These are phyloP conservation scores for Nicotiana knightiana DNA, from an alignment of 257 asterid species.

Conservation along the genomic window DNA sequence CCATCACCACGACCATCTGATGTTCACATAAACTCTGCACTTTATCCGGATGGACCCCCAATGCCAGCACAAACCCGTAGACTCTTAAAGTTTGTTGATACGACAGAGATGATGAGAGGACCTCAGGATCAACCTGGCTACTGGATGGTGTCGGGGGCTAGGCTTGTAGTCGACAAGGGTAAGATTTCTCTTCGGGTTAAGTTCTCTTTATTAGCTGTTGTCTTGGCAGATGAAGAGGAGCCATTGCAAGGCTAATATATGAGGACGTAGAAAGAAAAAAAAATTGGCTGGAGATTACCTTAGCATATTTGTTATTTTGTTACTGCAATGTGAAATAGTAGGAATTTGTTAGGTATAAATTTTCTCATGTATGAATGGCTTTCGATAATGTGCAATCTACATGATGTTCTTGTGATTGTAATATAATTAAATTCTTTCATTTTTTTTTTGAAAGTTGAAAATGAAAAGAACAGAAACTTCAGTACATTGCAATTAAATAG, in stretches of 20 bases:
- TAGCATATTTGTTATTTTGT: not conserved
- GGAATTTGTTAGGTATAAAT: not conserved
- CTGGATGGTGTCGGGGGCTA: constrained; percentile 94
- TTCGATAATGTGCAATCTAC: not conserved
- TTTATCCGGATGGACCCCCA: constrained; percentile 93
- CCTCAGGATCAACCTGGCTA: constrained; percentile 92
- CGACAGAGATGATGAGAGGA: constrained; percentile 83
- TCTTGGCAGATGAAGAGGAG: constrained; percentile 67
- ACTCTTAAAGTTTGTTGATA: constrained; percentile 74
- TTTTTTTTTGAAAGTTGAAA: no score
- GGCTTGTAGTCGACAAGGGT: constrained; percentile 81
- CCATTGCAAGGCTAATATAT: constrained; percentile 11
- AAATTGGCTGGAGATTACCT: not conserved
- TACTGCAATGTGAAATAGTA: not conserved
- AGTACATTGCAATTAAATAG: not conserved
- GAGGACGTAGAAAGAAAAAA: not conserved
- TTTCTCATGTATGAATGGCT: not conserved
- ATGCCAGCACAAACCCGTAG: constrained; percentile 63
- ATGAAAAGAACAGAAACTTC: not conserved
- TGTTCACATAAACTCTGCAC: constrained; percentile 80
- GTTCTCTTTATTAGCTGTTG: constrained; percentile 59
- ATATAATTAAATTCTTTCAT: no score
- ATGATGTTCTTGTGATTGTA: not conserved
- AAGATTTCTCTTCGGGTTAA: constrained; percentile 72
- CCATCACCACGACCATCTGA: constrained; percentile 84